phyloP scores from a whole-genome alignment of 148 eudicot species.

The Rhododendron molle region DNA sequence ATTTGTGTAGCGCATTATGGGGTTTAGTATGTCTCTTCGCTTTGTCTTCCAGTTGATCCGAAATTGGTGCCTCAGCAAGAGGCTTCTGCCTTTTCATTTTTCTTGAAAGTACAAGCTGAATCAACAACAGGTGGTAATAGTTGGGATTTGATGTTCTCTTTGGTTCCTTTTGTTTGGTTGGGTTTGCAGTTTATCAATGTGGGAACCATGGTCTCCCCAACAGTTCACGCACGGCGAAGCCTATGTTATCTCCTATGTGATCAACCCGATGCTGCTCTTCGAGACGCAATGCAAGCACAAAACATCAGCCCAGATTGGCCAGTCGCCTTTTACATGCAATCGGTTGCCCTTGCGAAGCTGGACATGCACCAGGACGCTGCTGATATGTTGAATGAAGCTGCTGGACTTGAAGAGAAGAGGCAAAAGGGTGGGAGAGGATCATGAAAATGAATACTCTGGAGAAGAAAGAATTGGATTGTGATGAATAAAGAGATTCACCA shows the following conservation, averaged over 20 bases:
- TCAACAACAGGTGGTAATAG: background rate
- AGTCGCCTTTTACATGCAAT: slow-evolving; percentile 85
- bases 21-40: background rate
- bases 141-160: background rate
- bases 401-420: slow-evolving; percentile 72
- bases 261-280: slow-evolving; percentile 34
- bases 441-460: background rate
- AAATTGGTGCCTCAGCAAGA: background rate
- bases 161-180: background rate
- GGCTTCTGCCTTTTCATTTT: background rate
- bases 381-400: slow-evolving; percentile 82
- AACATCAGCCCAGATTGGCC: slow-evolving; percentile 80
- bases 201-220: slow-evolving; percentile 45
- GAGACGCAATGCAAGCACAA: slow-evolving; percentile 96
- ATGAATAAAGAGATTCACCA: slow-evolving; percentile 1
- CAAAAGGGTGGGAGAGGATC: slow-evolving; percentile 54
- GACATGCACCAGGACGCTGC: slow-evolving; percentile 80
- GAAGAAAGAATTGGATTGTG: background rate
- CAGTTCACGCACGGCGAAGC: slow-evolving; percentile 71
- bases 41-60: background rate
- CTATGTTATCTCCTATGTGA: slow-evolving; percentile 72
- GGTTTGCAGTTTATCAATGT: slow-evolving; percentile 62
- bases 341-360: slow-evolving; percentile 80
- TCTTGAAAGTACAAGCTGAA: background rate
- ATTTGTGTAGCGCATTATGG: background rate